Evolutionary conservation across 2,329 filamentous ascomycete species (phyloP).

Genomic region (Tolypocladium nubicola): DNA sequence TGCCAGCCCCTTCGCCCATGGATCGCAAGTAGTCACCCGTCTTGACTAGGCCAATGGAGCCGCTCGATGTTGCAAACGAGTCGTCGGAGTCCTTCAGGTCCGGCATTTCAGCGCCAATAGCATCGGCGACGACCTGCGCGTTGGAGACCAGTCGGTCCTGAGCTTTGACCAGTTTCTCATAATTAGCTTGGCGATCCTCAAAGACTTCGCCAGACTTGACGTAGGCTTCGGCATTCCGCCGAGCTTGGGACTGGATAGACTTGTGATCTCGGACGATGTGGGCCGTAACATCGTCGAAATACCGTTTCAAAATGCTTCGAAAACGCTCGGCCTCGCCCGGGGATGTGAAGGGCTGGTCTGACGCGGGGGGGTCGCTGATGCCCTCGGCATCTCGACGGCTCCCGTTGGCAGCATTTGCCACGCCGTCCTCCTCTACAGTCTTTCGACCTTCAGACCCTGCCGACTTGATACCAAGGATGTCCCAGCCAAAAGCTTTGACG

Average conservation of each 20-base stretch:
- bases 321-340: conserved; percentile 77
- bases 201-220: conserved; percentile 98
- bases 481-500: conserved; percentile 94
- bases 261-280: conserved; percentile 91
- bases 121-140: conserved; percentile 83
- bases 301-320: conserved; percentile 71
- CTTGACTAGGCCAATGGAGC: conserved; percentile 86
- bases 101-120: conserved; percentile 84
- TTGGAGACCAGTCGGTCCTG: conserved; percentile 87
- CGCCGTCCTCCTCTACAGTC: conserved; percentile 71
- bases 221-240: conserved; percentile 94
- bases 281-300: conserved; percentile 85
- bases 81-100: conserved; percentile 78
- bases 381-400: conserved; percentile 37
- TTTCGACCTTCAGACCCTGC: conserved; percentile 69
- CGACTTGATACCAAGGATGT: conserved; percentile 73
- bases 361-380: conserved; percentile 30
- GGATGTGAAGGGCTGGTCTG: conserved; percentile 65
- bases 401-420: conserved; percentile 35
- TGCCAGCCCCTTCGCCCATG: conserved; percentile 81
- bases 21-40: conserved; percentile 86
- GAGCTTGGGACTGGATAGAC: conserved; percentile 72
- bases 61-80: conserved; percentile 51
- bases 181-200: conserved; percentile 90
- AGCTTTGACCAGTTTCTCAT: conserved; percentile 84